These are phyloP conservation scores for Alternaria metachromatica DNA, from an alignment of 2,329 filamentous ascomycete species.

Conservation along the genomic window DNA sequence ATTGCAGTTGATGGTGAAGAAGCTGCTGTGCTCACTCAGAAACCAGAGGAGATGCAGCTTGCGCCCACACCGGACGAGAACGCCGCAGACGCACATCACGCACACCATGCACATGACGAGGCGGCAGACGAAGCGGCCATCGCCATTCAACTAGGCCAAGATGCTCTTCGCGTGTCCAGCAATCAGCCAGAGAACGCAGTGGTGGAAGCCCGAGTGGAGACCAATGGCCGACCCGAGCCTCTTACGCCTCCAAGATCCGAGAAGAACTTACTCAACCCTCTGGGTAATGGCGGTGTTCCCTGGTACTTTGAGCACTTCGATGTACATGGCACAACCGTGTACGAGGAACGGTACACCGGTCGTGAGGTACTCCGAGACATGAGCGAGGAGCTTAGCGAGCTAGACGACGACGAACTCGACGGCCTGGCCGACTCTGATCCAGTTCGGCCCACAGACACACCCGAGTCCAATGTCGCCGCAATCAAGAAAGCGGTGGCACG, in stretches of 20 bases:
- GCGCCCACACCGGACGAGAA: slow-evolving; percentile 48
- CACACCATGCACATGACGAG: slow-evolving; percentile 40
- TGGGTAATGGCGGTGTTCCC: slow-evolving; percentile 71
- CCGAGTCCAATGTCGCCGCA: slow-evolving; percentile 31
- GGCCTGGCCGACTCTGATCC: slow-evolving; percentile 56
- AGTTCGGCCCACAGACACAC: slow-evolving; percentile 31
- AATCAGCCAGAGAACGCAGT: slow-evolving; percentile 20
- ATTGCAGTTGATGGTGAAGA: slow-evolving; percentile 18
- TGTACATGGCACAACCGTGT: slow-evolving; percentile 77
- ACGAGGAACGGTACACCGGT: slow-evolving; percentile 74
- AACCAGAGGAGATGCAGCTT: slow-evolving; percentile 32
- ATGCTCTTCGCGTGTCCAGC: slow-evolving; percentile 29
- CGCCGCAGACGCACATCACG: slow-evolving; percentile 34
- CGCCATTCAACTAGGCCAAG: slow-evolving; percentile 43
- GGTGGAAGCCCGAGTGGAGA: slow-evolving; percentile 26
- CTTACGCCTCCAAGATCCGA: slow-evolving; percentile 70
- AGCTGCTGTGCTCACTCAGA: slow-evolving; percentile 20
- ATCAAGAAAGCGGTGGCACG: slow-evolving; percentile 37
- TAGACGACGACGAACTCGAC: slow-evolving; percentile 88
- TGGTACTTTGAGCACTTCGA: slow-evolving; percentile 89
- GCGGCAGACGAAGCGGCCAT: slow-evolving; percentile 46
- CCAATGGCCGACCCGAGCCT: slow-evolving; percentile 51
- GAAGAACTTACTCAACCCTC: slow-evolving; percentile 56
- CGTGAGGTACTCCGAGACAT: slow-evolving; percentile 74
- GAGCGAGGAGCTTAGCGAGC: slow-evolving; percentile 88